These are phyloP conservation scores for Stachybotrys chlorohalonatus DNA, from an alignment of 2,329 filamentous ascomycete species.

Conservation along the genomic window DNA sequence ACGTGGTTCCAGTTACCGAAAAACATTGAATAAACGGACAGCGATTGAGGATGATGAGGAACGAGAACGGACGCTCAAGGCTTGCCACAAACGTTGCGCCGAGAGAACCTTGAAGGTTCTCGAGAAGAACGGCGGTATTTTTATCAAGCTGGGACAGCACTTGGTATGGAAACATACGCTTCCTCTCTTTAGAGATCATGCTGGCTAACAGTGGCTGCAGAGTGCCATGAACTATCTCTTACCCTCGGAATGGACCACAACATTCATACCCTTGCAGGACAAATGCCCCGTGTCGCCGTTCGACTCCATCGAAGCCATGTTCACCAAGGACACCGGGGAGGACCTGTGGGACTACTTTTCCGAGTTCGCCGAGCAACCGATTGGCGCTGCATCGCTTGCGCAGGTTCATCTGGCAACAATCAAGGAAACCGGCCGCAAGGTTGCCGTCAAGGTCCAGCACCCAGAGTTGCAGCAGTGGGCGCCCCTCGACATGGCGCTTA, in stretches of 20 bases:
- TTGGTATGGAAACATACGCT: conserved; percentile 39
- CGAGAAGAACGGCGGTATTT: conserved; percentile 95
- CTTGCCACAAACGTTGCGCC: conserved; percentile 89
- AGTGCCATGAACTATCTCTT: conserved; percentile 94
- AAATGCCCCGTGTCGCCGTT: conserved; percentile 88
- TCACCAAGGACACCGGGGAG: conserved; percentile 70
- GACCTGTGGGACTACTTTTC: conserved; percentile 77
- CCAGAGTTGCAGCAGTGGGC: conserved; percentile 84
- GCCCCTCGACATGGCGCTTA: conserved; percentile 77
- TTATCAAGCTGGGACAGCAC: conserved; percentile 96
- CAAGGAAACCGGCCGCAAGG: conserved; percentile 71
- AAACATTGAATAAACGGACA: conserved; percentile 65
- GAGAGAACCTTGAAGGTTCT: conserved; percentile 76
- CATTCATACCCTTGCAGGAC: conserved; percentile 93
- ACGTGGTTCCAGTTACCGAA: conserved; percentile 61
- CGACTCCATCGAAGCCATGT: conserved; percentile 81
- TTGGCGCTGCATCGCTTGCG: conserved; percentile 87
- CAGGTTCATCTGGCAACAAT: conserved; percentile 87
- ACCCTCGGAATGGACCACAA: conserved; percentile 85
- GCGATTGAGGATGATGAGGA: conserved; percentile 53
- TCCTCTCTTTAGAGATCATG: neutral
- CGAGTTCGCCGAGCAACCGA: conserved; percentile 69
- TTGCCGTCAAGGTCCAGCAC: conserved; percentile 96
- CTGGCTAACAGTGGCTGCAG: conserved; percentile 27
- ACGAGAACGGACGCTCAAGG: conserved; percentile 59